Base-by-base conservation (phyloP, 768 basidiomycete genomes). In the Mycena rosella region DNA sequence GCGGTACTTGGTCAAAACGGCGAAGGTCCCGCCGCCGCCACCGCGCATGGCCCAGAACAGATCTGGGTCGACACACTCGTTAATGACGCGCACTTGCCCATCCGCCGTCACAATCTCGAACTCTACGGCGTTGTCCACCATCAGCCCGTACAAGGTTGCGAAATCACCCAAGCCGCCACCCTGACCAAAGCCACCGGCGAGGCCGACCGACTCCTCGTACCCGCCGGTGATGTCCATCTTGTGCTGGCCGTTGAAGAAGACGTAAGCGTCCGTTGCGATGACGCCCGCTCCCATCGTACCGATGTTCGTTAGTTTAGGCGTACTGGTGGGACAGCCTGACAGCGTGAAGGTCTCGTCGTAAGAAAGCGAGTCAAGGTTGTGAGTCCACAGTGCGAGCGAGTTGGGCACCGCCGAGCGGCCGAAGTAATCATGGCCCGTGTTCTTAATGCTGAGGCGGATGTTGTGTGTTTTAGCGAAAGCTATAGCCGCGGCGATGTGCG, bases 21-120 rank as follows among this genome's bases (percentile, higher is more conserved):
- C 81, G 52, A 77, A 83, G 0, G 79, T 83, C 20, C 76, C 73
- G 34, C 81, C 83, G 2, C 83, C 83, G 13, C 83, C 82, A 5
- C 82, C 82, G 45, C 82, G 75, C 58, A 84, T 63, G 7, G 81
- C 78, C 74, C 76, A 83, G 72, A 81, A 83, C 7, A 82, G 76
- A 58, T 83, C 79, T 11, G 73, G 26, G 55, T 81, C 69, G 47
- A 77, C 76, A 62, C 75, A 68, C 1, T 45, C 56, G 63, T 81
- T 83, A 36, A 72, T 75, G 10, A 49, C 32, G n/a, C 49, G 34
- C 22, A 49, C 24, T 24, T 49, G 34, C 22, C 58, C 58, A 14
- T 38, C 49, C 47, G 58, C 58, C n/a, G 49, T 34, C 32, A 60
- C 47, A 27, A 60, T 38, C 6, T 32, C 38, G 47, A 60, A 60